Base-by-base conservation (phyloP, 2,329 filamentous ascomycete species). In the Mycosphaerella sp. region DNA sequence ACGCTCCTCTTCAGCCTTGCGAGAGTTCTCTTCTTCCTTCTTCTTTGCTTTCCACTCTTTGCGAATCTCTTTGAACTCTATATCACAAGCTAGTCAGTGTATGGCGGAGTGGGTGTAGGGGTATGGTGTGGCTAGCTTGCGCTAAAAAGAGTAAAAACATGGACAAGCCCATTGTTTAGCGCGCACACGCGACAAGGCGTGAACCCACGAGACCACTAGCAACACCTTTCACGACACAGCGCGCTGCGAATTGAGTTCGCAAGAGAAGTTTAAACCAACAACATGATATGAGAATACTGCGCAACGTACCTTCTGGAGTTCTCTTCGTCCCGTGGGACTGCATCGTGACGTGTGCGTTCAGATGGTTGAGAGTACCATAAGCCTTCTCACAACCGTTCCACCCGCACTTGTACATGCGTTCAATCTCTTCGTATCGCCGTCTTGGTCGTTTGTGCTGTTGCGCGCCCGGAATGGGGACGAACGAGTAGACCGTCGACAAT, bases 1-100 rank as follows among this genome's bases (percentile, higher is more conserved):
- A 59, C 85, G 79, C 66, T 96, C 90, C 58, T 97, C 91, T 8
- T 90, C 88, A 10, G 86, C 86, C 76, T 96, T 96, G 66, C 90
- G 87, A 62, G 82, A 79, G 45, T 85, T 85, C 60, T 97, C 91
- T 64, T 97, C 91, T 70, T 97, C 93, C 87, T 98, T 98, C 81
- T 97, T 97, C 66, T 93, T 89, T 35, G 88, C 87, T 75, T 97
- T 98, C 93, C 93, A 98, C 67, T 97, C 91, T 68, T 97, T 97
- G 58, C 93, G 87, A 54, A 97, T 96, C 67, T 98, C 93, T 70
- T 98, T 98, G 75, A 98, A 97, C 71, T 97, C 93, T 97, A 66
- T 59, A 64, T 40, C 30, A 47, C 45, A 46, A 54, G 52, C 49
- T 58, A 64, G 70, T 73, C 65, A 74, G 71, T 63, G 64, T 51